These are phyloP conservation scores for Asclepias syriaca DNA, from an alignment of 257 asterid genomes.

Conservation along the genomic window DNA sequence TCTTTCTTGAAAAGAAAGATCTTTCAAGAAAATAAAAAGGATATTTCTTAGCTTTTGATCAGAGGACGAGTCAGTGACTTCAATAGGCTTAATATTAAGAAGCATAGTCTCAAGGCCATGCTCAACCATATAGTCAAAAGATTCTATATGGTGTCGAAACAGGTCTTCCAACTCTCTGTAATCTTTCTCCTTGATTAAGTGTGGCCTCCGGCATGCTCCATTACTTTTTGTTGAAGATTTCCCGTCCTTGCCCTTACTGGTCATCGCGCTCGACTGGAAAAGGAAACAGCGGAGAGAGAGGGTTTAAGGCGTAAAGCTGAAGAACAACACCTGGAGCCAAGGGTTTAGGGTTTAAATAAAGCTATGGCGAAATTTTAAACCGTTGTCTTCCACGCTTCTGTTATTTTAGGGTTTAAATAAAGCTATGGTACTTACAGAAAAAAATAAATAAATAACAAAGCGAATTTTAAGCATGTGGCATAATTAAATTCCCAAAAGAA, in stretches of 20 bases:
- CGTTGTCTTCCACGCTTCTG: too few species aligned
- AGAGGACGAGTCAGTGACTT: conserved; percentile 44
- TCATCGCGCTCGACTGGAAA: background rate
- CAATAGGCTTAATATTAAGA: conserved; percentile 49
- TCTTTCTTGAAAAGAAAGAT: background rate
- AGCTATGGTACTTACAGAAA: too few species aligned
- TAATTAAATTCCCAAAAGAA: too few species aligned
- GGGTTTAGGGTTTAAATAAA: too few species aligned
- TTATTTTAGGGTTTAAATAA: too few species aligned
- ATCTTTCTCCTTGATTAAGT: conserved; percentile 57
- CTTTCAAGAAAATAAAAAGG: conserved; percentile 31
- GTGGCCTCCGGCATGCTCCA: conserved; percentile 44
- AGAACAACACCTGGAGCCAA: too few species aligned
- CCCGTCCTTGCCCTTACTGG: background rate
- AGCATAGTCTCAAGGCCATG: conserved; percentile 57
- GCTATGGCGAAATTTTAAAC: too few species aligned
- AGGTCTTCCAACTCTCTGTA: conserved; percentile 55
- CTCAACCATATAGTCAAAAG: conserved; percentile 72
- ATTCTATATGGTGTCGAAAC: conserved; percentile 70
- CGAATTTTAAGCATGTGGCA: too few species aligned
- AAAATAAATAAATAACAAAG: too few species aligned
- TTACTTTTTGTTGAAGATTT: background rate
- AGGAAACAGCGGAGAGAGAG: too few species aligned
- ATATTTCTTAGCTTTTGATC: conserved; percentile 66
- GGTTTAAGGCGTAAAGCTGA: too few species aligned